phyloP scores from a whole-genome alignment of 768 basidiomycete genomes.

The Tylopilus vinaceipallidus region DNA sequence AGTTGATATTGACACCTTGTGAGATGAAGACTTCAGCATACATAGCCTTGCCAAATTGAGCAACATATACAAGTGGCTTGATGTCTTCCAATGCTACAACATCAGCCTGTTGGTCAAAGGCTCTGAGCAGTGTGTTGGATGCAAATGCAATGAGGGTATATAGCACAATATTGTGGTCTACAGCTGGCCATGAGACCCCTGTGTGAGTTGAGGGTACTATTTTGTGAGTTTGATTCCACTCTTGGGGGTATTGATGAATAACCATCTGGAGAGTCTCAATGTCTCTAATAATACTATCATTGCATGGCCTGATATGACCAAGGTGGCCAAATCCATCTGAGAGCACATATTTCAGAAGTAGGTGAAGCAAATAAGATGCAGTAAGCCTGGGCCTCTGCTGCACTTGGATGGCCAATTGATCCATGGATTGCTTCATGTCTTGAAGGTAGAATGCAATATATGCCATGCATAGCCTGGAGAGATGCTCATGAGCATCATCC shows the following conservation, averaged over 20 bases:
- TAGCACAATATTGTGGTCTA: neutral
- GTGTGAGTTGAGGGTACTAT: neutral
- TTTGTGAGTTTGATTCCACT: slow-evolving; percentile 2
- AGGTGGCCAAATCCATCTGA: slow-evolving; percentile 11
- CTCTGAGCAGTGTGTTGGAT: neutral
- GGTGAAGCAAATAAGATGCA: neutral
- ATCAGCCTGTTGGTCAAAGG: neutral
- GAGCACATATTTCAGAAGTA: slow-evolving; percentile 11
- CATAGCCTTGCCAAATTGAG: neutral
- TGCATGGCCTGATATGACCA: neutral
- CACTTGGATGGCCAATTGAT: neutral
- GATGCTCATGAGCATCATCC: slow-evolving; percentile 3
- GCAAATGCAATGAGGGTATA: slow-evolving; percentile 9
- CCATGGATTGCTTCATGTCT: neutral
- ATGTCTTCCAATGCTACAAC: neutral
- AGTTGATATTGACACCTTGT: neutral
- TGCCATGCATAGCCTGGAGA: slow-evolving; percentile 10
- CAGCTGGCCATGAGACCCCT: slow-evolving; percentile 3
- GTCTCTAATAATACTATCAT: neutral
- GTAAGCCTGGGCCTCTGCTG: neutral
- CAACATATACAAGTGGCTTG: slow-evolving; percentile 8
- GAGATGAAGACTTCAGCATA: slow-evolving; percentile 1
- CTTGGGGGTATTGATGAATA: neutral
- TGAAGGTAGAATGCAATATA: slow-evolving; percentile 10
- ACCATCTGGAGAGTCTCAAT: neutral